These are phyloP conservation scores for Citrus cavaleriei DNA, from an alignment of 345 rosid species.

Conservation along the genomic window DNA sequence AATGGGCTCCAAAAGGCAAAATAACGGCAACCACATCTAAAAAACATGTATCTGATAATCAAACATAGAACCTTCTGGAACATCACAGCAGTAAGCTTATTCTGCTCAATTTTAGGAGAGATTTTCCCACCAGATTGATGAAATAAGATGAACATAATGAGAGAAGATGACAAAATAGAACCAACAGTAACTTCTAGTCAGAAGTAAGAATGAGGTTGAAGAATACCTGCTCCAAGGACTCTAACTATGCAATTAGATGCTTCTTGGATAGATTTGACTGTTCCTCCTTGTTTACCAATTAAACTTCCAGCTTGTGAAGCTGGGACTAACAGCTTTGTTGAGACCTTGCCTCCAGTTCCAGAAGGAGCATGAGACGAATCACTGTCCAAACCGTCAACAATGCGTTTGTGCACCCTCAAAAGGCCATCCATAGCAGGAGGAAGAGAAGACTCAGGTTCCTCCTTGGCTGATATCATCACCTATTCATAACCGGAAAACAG, in stretches of 20 bases:
- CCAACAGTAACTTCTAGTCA: background rate
- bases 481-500: conserved; percentile 27
- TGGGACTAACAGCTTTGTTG: conserved; percentile 92
- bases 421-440: conserved; percentile 99
- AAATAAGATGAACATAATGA: background rate
- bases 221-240: conserved; percentile 91
- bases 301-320: conserved; percentile 99
- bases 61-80: background rate
- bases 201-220: background rate
- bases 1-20: background rate
- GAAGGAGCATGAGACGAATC: conserved; percentile 68
- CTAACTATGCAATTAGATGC: conserved; percentile 79
- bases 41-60: background rate
- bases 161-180: background rate
- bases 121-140: background rate
- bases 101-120: background rate
- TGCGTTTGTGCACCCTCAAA: conserved; percentile 86
- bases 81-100: background rate
- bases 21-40: background rate
- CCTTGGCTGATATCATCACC: conserved; percentile 99
- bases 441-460: conserved; percentile 86
- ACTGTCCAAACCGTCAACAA: conserved; percentile 86
- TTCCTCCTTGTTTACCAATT: conserved; percentile 96
- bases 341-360: conserved; percentile 54
- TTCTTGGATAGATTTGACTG: conserved; percentile 96